Evolutionary conservation across 2,329 filamentous ascomycete species (phyloP), one percentile per base, ranked within the genome.

Genomic region (Verticillium longisporum): DNA sequence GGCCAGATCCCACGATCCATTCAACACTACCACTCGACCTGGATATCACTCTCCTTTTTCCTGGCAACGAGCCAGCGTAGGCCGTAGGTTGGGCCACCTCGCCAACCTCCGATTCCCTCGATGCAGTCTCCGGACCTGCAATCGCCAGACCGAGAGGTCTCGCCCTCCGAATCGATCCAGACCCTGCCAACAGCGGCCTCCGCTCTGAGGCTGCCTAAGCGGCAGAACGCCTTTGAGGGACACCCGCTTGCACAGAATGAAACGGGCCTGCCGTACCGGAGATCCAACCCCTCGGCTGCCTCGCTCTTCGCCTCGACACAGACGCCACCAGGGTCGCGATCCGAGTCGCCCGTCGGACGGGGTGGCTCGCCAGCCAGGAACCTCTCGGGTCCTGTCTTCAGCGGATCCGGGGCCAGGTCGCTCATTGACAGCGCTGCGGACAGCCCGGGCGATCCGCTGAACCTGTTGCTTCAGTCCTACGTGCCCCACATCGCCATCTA

Each of bases 401-500:
- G 80, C 36, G 75, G 75, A 36, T 74, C 75, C 14, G 70, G 74
- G 11, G 77, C 75, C 57, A 77, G 78, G 60, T 77, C 76, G 10
- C 73, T 83, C 2, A 71, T 79, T 2, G 78, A 80, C 41, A 74
- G 70, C 45, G 73, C 73, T 1, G 76, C 74, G 11, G 78, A 80
- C 54, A 77, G 74, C 61, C 80, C 80, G 1, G 77, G 78, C 10
- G 83, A 87, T 61, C 84, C 85, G 36, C 73, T 86, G 26, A 83
- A 81, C 65, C 78, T 97, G 57, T 88, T 98, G 54, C 80, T 96
- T 59, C 88, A 88, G 62, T 89, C 92, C 2, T 97, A 97, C 72
- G 91, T 94, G 14, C 96, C 95, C 1, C 90, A 95, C 65, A 86
- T 99, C 55, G 91, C 90, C 6, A 85, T 99, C 33, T 89, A 93